Evolutionary conservation across 202 grass and related monocot species (phyloP).

Genomic region (Schoenoplectus tabernaemontani): DNA sequence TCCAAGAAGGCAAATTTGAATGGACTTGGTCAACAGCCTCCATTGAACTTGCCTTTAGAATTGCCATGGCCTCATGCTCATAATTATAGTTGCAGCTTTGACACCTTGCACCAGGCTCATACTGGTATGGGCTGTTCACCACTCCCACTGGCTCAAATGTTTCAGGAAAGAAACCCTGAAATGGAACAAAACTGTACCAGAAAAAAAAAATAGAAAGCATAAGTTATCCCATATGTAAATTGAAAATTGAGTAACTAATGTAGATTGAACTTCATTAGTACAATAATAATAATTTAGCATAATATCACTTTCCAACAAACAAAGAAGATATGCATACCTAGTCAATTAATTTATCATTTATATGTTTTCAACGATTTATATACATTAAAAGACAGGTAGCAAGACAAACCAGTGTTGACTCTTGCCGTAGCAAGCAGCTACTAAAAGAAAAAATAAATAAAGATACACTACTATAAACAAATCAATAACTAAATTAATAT

Average conservation of each 20-base stretch:
- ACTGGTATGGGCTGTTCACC: slow-evolving; percentile 24
- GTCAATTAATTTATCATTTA: background rate
- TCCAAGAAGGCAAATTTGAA: slow-evolving; percentile 35
- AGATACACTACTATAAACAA: background rate
- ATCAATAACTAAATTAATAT: background rate
- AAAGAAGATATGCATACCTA: background rate
- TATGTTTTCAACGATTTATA: background rate
- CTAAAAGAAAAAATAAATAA: background rate
- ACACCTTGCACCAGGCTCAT: slow-evolving; percentile 43
- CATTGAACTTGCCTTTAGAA: slow-evolving; percentile 48
- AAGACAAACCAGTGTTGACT: background rate
- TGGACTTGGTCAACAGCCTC: slow-evolving; percentile 34
- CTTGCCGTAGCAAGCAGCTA: background rate
- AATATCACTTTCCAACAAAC: background rate
- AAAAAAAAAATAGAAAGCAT: slow-evolving; percentile 28
- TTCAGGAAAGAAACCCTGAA: slow-evolving; percentile 44
- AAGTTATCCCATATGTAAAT: background rate
- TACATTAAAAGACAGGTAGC: background rate
- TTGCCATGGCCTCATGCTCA: slow-evolving; percentile 62
- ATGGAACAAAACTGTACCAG: slow-evolving; percentile 43
- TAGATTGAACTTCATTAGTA: background rate
- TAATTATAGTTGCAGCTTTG: slow-evolving; percentile 63
- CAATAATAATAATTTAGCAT: background rate
- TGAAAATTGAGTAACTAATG: background rate
- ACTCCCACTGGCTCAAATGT: slow-evolving; percentile 28